These are phyloP conservation scores for Chlamydomonas urium DNA, from an alignment of 139 green algal genomes.

Conservation along the genomic window DNA sequence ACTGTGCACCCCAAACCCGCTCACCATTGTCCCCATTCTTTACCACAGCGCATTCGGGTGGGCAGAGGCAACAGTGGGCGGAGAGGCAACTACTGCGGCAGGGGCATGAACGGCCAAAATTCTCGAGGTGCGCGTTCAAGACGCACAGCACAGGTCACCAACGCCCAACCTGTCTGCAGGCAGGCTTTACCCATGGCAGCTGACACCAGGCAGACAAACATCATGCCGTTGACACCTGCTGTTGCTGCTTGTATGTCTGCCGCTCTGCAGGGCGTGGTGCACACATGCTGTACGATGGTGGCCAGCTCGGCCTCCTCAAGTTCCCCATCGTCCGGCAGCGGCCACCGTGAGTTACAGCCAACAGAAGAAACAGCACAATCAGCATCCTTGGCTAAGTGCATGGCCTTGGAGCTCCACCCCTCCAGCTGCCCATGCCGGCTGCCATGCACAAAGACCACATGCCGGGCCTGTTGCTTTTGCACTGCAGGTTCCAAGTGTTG, in stretches of 20 bases:
- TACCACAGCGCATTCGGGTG: conserved; percentile 39
- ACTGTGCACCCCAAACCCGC: too few species aligned
- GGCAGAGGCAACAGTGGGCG: conserved; percentile 32
- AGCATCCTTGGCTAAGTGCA: background rate
- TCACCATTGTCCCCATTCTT: too few species aligned
- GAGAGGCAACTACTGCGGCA: conserved; percentile 41
- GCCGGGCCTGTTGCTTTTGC: background rate
- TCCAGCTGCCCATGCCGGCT: background rate
- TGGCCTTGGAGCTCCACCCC: background rate
- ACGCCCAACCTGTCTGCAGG: too few species aligned
- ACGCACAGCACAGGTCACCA: too few species aligned
- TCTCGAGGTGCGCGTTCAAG: conserved; percentile 20
- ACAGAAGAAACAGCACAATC: conserved; percentile 5
- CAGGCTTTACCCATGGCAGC: too few species aligned
- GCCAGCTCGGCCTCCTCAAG: conserved; percentile 36
- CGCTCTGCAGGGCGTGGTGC: conserved; percentile 10
- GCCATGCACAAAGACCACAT: background rate
- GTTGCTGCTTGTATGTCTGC: background rate
- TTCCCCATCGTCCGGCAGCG: conserved; percentile 31
- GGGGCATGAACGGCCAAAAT: conserved; percentile 55
- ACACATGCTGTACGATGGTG: conserved; percentile 41
- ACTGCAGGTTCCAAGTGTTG: conserved; percentile 44
- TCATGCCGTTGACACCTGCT: too few species aligned
- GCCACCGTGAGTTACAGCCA: conserved; percentile 27
- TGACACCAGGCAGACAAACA: too few species aligned